A percentile compares a stretch with the other conserved stretches of the same genome.
These are phyloP conservation scores for Cercospora sojina DNA, from an alignment of 2,329 filamentous ascomycete species.

Conservation along the genomic window DNA sequence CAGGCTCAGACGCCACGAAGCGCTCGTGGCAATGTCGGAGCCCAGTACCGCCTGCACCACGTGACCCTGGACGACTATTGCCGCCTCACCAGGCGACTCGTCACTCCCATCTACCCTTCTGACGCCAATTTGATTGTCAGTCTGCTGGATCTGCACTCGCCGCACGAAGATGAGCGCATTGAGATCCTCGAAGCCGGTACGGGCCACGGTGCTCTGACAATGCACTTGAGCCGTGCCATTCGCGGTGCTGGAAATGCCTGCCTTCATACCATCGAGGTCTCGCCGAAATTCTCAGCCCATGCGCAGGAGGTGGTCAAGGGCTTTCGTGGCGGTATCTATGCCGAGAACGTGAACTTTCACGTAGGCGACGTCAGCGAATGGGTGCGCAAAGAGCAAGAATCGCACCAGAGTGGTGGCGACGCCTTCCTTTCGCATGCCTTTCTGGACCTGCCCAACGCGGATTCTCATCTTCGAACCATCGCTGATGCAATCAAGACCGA, in stretches of 20 bases:
- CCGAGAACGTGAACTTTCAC: constrained; percentile 70
- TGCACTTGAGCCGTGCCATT: constrained; percentile 72
- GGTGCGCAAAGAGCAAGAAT: constrained; percentile 54
- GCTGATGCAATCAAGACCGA: constrained; percentile 61
- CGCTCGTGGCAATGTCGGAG: constrained; percentile 39
- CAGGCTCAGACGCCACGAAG: constrained; percentile 43
- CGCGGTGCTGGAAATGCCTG: constrained; percentile 56
- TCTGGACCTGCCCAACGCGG: constrained; percentile 68
- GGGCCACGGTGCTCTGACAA: constrained; percentile 75
- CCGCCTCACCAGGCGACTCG: constrained; percentile 62
- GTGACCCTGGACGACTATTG: constrained; percentile 75
- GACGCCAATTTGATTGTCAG: constrained; percentile 75
- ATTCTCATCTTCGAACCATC: constrained; percentile 53
- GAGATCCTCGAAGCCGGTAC: constrained; percentile 84
- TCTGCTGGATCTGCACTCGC: constrained; percentile 68
- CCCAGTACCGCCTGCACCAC: constrained; percentile 57
- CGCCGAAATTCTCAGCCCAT: constrained; percentile 59
- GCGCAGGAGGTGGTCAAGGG: constrained; percentile 64
- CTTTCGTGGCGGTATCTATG: constrained; percentile 70
- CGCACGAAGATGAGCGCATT: constrained; percentile 42
- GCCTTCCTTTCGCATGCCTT: constrained; percentile 71
- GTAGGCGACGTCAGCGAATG: constrained; percentile 65
- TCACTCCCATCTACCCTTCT: constrained; percentile 76
- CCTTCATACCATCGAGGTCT: constrained; percentile 71
- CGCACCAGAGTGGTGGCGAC: constrained; percentile 37